Evolutionary conservation across 1,284 basidiomycete genomes (phyloP), one percentile per base, ranked within the genome.

Genomic region (Sporisorium exsertum): DNA sequence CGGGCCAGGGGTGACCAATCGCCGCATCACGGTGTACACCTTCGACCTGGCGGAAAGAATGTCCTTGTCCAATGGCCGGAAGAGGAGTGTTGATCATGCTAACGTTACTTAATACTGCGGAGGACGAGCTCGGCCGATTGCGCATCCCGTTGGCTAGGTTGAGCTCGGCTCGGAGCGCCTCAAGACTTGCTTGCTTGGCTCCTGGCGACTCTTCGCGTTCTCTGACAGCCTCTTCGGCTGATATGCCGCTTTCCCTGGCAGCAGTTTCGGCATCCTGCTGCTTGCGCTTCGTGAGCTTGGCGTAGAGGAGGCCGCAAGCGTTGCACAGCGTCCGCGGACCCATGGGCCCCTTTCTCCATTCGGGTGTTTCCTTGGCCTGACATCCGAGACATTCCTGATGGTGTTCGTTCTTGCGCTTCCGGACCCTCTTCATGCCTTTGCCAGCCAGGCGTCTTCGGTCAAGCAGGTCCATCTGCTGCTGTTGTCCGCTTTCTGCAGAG

Each of bases 281-380:
- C 57, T 72, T 72, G 26, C 74, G 74, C 42, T 68, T 69, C 29
- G 58, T 72, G n/a, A 77, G 66, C 59, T 84, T 84, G 43, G 83
- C 81, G 26, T 76, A 84, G 18, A 82, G 78, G 18, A 84, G 72
- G 18, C 83, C 83, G 46, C 83, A 84, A 0, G 83, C 83, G 56
- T 83, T 82, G 65, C 78, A 82, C 26, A 80, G 62, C 40, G 77
- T 83, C 42, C 78, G 74, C 15, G 81, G 83, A 26, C 83, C 83
- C 66, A 81, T 75, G 1, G 83, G 83, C 8, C 83, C 83, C 54
- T 83, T 83, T 16, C 83, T 65, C 82, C 83, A 84, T 58, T 84
- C 83, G n/a, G 83, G 83, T 20, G 83, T 77, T 47, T 77, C 74
- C 47, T 77, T 77, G 8, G 74, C 74, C 27, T 77, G 74, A 26